Evolutionary conservation across 805 yeast species (phyloP), one percentile per base, ranked within the genome.

Genomic region (Sugiyamaella americana): DNA sequence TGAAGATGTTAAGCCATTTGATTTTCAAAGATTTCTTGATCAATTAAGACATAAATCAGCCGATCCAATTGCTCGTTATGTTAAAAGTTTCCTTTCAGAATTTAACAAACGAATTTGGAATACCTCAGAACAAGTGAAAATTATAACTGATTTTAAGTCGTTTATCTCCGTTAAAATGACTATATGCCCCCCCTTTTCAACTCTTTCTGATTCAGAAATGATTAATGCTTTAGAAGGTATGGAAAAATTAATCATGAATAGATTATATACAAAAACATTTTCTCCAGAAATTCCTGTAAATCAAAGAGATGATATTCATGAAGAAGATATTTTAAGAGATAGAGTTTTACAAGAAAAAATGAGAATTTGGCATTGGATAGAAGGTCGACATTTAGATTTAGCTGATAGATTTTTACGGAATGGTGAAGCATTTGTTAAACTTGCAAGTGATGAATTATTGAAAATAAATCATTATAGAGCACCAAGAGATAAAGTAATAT

Each of bases 401-500:
- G 75, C 76, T 17, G 68, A 69, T 32, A 60, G 73, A 53, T 66
- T 74, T 58, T 65, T 79, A 19, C 67, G 73, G 18, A 64, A 67
- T 41, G 71, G 79, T 2, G 68, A 71, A 19, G 72, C 74, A 20
- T 89, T 79, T 63, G 74, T 79, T 55, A 72, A 62, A 56, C 72
- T 84, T 48, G 93, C 97, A 0, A 74, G 81, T 1, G 70, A 69
- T 10, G 98, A 93, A 64, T 71, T 93, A 41, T 70, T 72, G 52
- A 87, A 87, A 56, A 80, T 93, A 58, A 84, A 84, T 63, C 73
- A 78, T 44, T 94, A 84, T 62, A 77, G 94, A 56, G 91, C 98
- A 0, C 98, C 98, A 13, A 72, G 98, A 44, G 98, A 94, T 61
- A 93, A 93, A 60, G 79, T 87, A 52, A 87, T 93, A 34, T 93